Conservation (phyloP, 208 protist species). For the Balamuthia mandrillaris region DNA sequence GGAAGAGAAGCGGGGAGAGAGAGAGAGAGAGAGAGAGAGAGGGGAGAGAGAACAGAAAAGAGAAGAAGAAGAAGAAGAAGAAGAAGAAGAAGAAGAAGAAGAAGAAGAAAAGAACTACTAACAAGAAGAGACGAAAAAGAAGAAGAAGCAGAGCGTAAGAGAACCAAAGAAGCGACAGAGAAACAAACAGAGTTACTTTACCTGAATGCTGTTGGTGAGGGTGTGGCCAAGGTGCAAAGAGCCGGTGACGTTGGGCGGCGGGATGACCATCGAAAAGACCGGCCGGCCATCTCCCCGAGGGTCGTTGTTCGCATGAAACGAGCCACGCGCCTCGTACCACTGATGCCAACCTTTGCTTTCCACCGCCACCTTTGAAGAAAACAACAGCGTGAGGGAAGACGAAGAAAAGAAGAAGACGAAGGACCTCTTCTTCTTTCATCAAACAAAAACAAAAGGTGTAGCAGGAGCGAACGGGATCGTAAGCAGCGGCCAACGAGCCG, state of each 20-base stretch:
- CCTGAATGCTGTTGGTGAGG: constrained; percentile 87
- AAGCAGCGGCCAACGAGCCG: not conserved
- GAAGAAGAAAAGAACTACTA: too few species aligned
- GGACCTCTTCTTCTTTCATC: too few species aligned
- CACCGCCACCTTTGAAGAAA: not conserved
- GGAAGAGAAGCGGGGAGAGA: too few species aligned
- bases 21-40: too few species aligned
- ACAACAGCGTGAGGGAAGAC: not conserved
- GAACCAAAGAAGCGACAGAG: too few species aligned
- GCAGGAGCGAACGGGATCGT: not conserved
- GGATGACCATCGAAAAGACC: constrained; percentile 93
- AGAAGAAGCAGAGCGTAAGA: too few species aligned
- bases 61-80: too few species aligned
- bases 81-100: too few species aligned
- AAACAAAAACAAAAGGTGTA: too few species aligned
- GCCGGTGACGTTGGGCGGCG: constrained; percentile 99
- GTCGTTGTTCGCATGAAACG: not conserved
- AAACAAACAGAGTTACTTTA: too few species aligned
- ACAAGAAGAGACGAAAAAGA: too few species aligned
- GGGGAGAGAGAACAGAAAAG: too few species aligned
- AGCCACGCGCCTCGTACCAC: not conserved
- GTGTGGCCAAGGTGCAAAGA: constrained; percentile 99
- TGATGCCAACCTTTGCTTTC: not conserved
- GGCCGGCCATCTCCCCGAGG: not conserved
- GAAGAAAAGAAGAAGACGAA: not conserved